These are phyloP conservation scores for Phaeosphaeriaceae sp. DNA, from an alignment of 2,329 filamentous ascomycete species.

Conservation along the genomic window DNA sequence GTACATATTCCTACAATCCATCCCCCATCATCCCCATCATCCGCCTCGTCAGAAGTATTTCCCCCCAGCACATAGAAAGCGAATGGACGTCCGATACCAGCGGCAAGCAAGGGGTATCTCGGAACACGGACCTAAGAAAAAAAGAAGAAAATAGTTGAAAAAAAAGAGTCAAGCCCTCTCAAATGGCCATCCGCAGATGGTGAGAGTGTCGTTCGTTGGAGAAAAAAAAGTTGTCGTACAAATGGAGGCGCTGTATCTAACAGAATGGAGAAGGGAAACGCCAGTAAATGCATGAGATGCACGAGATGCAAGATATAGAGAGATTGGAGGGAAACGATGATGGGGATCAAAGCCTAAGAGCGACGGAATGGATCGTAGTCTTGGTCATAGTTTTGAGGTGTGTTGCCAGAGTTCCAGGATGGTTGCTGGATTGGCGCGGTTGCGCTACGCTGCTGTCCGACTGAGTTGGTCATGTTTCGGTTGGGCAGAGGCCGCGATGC, in stretches of 20 bases:
- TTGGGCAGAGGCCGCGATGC: slow-evolving; percentile 41
- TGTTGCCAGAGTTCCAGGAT: slow-evolving; percentile 28
- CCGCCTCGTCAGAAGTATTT: too few relatives aligned
- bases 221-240: slow-evolving; percentile 11
- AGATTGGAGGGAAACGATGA: not conserved
- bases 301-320: not conserved
- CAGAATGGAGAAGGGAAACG: not conserved
- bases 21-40: not conserved
- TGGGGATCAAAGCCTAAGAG: too few relatives aligned
- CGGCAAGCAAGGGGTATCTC: slow-evolving; percentile 41
- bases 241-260: slow-evolving; percentile 10
- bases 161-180: slow-evolving; percentile 9
- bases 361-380: too few relatives aligned
- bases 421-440: slow-evolving; percentile 43
- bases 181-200: too few relatives aligned
- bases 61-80: slow-evolving; percentile 21
- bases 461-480: slow-evolving; percentile 30
- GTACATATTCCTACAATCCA: not conserved
- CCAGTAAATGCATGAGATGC: slow-evolving; percentile 11
- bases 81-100: slow-evolving; percentile 46
- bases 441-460: slow-evolving; percentile 41
- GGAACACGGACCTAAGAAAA: slow-evolving; percentile 28
- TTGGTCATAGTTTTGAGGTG: slow-evolving; percentile 19
- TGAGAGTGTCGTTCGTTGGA: not conserved
- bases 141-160: slow-evolving; percentile 15